phyloP scores from a whole-genome alignment of 2,329 filamentous ascomycete genomes.

The Capronia epimyces region DNA sequence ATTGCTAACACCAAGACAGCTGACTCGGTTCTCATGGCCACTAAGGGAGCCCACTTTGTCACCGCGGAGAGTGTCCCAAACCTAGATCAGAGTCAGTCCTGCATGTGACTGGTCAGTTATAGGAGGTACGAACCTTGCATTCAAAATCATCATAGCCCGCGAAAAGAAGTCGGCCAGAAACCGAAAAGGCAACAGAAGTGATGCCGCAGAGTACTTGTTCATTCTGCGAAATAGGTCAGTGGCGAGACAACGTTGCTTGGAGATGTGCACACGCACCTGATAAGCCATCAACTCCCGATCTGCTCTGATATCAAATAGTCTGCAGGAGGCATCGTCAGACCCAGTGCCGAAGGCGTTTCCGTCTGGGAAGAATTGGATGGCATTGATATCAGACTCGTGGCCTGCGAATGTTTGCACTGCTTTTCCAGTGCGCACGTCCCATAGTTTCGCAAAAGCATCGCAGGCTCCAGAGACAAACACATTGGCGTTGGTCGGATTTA shows the following conservation, averaged over 20 bases:
- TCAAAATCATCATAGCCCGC: constrained; percentile 98
- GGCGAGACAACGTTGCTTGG: not conserved
- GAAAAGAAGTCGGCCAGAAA: constrained; percentile 90
- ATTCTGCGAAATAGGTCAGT: constrained; percentile 55
- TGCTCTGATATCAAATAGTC: constrained; percentile 94
- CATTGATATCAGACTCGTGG: constrained; percentile 98
- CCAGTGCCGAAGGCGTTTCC: constrained; percentile 97
- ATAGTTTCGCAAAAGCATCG: constrained; percentile 96
- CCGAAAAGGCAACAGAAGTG: constrained; percentile 95
- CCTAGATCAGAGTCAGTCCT: constrained; percentile 50
- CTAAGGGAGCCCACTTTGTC: constrained; percentile 96
- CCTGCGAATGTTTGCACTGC: constrained; percentile 98
- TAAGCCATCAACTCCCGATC: constrained; percentile 72
- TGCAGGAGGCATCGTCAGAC: constrained; percentile 94
- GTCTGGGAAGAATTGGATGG: constrained; percentile 98
- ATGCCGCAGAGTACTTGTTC: constrained; percentile 97
- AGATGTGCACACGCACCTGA: constrained; percentile 46
- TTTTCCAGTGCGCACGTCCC: constrained; percentile 97
- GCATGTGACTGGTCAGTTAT: not conserved
- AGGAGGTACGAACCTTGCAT: constrained; percentile 75
- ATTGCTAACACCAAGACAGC: constrained; percentile 97
- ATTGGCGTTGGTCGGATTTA: constrained; percentile 98
- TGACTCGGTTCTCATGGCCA: constrained; percentile 97
- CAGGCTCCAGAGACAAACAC: constrained; percentile 99
- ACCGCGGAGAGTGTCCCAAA: constrained; percentile 94